phyloP scores from a whole-genome alignment of 2,329 filamentous ascomycete species.

The Xylaria sp. region DNA sequence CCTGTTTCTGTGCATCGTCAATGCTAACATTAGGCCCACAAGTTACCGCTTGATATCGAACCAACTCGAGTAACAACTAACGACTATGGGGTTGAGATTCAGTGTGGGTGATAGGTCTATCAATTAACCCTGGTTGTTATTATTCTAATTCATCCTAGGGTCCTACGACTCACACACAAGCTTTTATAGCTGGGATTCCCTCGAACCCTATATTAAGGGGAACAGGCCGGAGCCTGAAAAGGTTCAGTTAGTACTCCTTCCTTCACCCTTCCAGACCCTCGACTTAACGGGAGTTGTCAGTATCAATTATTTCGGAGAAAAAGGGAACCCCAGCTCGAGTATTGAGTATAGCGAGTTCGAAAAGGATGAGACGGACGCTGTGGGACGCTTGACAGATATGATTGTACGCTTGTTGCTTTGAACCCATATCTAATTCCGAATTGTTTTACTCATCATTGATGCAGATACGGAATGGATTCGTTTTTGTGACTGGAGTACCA shows the following conservation, averaged over 20 bases:
- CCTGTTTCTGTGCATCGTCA: neutral
- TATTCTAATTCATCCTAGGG: constrained; percentile 60
- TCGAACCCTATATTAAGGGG: constrained; percentile 59
- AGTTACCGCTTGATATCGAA: constrained; percentile 61
- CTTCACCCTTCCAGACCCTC: neutral
- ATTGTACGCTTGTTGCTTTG: constrained; percentile 59
- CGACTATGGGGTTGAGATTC: constrained; percentile 57
- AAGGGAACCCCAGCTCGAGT: constrained; percentile 51
- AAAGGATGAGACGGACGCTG: constrained; percentile 61
- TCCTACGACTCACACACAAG: constrained; percentile 71
- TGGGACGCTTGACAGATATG: constrained; percentile 71
- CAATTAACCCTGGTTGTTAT: neutral
- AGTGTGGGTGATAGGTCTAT: constrained; percentile 55
- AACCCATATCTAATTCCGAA: neutral
- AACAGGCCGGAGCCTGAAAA: constrained; percentile 51
- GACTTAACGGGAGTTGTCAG: constrained; percentile 31
- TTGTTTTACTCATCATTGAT: constrained; percentile 32
- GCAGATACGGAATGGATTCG: constrained; percentile 78
- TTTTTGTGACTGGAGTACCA: constrained; percentile 78
- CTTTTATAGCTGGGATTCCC: constrained; percentile 72
- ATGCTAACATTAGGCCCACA: constrained; percentile 27
- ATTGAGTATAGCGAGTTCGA: constrained; percentile 71
- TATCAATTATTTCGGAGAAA: constrained; percentile 46
- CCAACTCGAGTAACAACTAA: constrained; percentile 50
- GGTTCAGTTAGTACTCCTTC: constrained; percentile 47